Evolutionary conservation across 1,284 basidiomycete genomes (phyloP).

Genomic region (Fomitopsis betulina): DNA sequence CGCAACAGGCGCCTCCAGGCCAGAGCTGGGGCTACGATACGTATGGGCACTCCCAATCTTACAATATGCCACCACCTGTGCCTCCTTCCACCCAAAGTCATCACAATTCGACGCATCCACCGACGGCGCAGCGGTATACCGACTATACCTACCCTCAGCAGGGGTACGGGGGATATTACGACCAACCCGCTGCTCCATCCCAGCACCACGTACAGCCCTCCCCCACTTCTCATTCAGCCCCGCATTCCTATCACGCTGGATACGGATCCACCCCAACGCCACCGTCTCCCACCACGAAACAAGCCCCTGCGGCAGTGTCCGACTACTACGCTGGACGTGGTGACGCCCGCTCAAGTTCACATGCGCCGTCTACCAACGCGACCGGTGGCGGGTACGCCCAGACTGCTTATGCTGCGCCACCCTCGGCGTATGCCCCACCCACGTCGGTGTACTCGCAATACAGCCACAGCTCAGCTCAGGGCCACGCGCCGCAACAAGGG

Average conservation of each 20-base stretch:
- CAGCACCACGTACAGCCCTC: conserved; percentile 6
- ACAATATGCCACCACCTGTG: conserved; percentile 22
- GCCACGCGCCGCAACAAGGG: background rate
- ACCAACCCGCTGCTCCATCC: conserved; percentile 13
- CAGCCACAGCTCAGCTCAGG: conserved; percentile 4
- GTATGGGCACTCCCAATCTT: conserved; percentile 14
- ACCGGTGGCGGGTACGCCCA: background rate
- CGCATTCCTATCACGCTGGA: conserved; percentile 11
- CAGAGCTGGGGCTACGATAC: conserved; percentile 21
- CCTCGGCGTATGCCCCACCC: background rate
- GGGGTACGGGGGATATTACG: conserved; percentile 12
- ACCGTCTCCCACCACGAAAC: conserved; percentile 11
- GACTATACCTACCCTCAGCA: conserved; percentile 17
- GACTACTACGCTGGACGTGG: conserved; percentile 7
- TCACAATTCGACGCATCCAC: conserved; percentile 16
- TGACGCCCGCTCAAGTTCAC: background rate
- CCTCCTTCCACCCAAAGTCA: conserved; percentile 25
- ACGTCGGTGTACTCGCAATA: conserved; percentile 7
- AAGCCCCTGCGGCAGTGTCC: conserved; percentile 8
- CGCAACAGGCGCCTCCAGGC: conserved; percentile 11
- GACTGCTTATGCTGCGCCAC: background rate
- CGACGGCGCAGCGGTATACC: conserved; percentile 18
- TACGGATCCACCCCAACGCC: conserved; percentile 15
- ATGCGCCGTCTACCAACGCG: background rate
- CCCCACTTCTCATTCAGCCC: conserved; percentile 8